Evolutionary conservation across 345 rosid species (phyloP), one percentile per base, ranked within the genome.

Genomic region (Arabidopsis arenosa): DNA sequence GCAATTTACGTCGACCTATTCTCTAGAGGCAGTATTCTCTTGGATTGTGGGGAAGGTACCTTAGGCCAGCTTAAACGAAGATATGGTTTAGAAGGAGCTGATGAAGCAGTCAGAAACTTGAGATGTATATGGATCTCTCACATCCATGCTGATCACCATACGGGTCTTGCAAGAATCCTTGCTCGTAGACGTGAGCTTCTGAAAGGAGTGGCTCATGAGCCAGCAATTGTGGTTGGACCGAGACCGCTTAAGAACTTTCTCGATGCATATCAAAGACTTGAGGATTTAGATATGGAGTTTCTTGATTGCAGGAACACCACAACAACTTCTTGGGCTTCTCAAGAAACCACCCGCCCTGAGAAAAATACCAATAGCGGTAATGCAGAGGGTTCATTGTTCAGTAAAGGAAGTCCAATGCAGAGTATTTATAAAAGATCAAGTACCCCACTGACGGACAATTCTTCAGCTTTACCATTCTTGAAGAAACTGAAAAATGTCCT

Each of bases 11-110:
- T 95, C 52, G 86, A 95, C 85, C 93, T 95, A 45, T 95, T 87
- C 73, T 83, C 90, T 35, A 86, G 83, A 66, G 99, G 98, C 44
- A 85, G 98, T 73, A 54, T 95, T 69, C 88, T 95, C 59, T 84
- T 92, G 63, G 98, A 95, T 70, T 95, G 98, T 49, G 97, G 99
- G 58, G 99, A 95, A 88, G 99, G 98, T 66, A 92, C 98, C 35
- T 79, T 95, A 35, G 98, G 97, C 56, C 98, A 95, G 80, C 89
- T 92, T 80, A 95, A 90, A 83, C 85, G 99, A 71, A 90, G 99
- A 73, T 92, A 86, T 71, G 96, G 97, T 63, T 75, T 90, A 55
- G 85, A 85, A 77, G 98, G 93, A 49, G 99, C 98, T 45, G 96
- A 95, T 61, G 73, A 76, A 55, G 89, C 90, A 12, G 84, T 92